These are phyloP conservation scores for Sporisorium reilianum DNA, from an alignment of 1,284 basidiomycete genomes.

Conservation along the genomic window DNA sequence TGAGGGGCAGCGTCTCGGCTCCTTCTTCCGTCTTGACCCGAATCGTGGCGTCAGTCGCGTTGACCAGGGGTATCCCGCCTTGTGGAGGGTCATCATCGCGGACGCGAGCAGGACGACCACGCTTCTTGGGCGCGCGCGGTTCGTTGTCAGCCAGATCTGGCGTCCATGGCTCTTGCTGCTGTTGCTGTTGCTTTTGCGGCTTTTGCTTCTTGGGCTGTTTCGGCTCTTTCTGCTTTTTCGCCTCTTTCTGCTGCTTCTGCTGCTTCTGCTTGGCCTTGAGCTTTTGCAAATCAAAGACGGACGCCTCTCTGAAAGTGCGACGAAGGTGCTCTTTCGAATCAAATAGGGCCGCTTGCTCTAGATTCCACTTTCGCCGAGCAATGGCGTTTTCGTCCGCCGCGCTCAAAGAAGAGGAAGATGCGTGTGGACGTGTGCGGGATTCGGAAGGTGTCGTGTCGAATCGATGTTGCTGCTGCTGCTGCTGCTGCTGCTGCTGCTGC, in stretches of 20 bases:
- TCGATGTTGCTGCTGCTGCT: too few relatives aligned
- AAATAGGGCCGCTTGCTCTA: background rate
- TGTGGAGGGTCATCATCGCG: background rate
- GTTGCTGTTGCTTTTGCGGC: slow-evolving; percentile 4
- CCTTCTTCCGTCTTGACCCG: slow-evolving; percentile 17
- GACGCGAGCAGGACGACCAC: slow-evolving; percentile 20
- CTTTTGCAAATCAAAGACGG: background rate
- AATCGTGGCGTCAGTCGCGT: background rate
- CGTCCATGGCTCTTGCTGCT: slow-evolving; percentile 11
- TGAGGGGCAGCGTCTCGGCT: background rate
- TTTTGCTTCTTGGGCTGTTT: background rate
- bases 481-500: slow-evolving; percentile 4
- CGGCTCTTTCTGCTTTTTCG: slow-evolving; percentile 3
- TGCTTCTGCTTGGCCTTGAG: slow-evolving; percentile 1
- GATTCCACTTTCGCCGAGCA: background rate
- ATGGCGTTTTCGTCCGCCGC: background rate
- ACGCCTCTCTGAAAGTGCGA: background rate
- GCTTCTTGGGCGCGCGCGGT: slow-evolving; percentile 4
- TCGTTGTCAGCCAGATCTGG: slow-evolving; percentile 14
- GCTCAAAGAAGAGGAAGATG: background rate
- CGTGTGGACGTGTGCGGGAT: background rate
- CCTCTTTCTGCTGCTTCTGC: slow-evolving; percentile 1
- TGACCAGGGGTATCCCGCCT: slow-evolving; percentile 1
- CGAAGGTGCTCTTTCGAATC: background rate
- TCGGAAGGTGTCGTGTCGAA: background rate